Conservation (phyloP, 139 green algal species). For the Raphidocelis subcapitata region DNA sequence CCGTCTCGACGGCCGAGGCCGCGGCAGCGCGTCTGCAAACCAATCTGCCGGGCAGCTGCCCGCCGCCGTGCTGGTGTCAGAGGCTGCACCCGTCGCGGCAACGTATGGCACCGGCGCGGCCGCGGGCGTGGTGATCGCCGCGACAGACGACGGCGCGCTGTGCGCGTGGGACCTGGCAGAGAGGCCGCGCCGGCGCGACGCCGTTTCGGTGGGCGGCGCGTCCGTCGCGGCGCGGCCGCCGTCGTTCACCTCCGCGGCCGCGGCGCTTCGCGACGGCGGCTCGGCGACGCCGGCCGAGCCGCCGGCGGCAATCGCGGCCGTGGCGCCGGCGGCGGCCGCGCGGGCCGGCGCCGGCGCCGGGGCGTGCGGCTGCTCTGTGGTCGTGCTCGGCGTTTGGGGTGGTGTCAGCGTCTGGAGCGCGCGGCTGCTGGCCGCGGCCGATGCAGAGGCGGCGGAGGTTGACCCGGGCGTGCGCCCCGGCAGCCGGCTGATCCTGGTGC, state of each 20-base stretch:
- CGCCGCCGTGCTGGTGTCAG: not conserved
- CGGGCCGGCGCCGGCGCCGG: slow-evolving; percentile 14
- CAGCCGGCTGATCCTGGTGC: slow-evolving; percentile 44
- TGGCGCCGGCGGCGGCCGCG: slow-evolving; percentile 1
- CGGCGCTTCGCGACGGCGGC: slow-evolving; percentile 39
- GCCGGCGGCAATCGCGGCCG: slow-evolving; percentile 19
- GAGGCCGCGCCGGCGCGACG: not conserved
- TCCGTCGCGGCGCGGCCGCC: slow-evolving; percentile 15
- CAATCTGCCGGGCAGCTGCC: not conserved
- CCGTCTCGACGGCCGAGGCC: not conserved
- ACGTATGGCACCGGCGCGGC: not conserved
- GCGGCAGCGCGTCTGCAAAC: not conserved
- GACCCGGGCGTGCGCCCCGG: slow-evolving; percentile 46
- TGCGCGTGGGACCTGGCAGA: slow-evolving; percentile 49
- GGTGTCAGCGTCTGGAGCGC: slow-evolving; percentile 37
- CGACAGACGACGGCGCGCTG: slow-evolving; percentile 33
- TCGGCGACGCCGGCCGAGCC: slow-evolving; percentile 22
- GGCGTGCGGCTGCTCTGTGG: slow-evolving; percentile 35
- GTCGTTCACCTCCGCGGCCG: slow-evolving; percentile 42
- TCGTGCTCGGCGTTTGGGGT: slow-evolving; percentile 37
- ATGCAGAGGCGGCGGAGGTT: slow-evolving; percentile 20
- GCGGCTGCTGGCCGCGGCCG: slow-evolving; percentile 24
- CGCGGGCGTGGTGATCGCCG: slow-evolving; percentile 34
- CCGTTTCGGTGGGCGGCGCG: not conserved
- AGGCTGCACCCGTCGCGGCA: not conserved